Evolutionary conservation across 176 grass and related monocot genomes (phyloP).

Genomic region (Alloteropsis semialata): DNA sequence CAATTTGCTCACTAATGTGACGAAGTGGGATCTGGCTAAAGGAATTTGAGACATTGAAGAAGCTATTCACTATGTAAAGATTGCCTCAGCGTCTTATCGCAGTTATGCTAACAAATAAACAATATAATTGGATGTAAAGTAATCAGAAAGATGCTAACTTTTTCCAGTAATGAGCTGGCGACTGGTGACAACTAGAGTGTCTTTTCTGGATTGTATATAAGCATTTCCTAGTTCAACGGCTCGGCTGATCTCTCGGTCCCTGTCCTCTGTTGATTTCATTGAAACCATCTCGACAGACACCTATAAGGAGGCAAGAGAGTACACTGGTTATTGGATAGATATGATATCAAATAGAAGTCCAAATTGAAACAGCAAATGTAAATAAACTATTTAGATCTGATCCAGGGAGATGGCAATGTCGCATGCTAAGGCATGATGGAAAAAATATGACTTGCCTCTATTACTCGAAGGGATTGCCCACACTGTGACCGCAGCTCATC

Average conservation of each 20-base stretch:
- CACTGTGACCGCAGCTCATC: conserved; percentile 67
- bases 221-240: conserved; percentile 71
- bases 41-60: conserved; percentile 12
- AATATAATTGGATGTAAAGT: not conserved
- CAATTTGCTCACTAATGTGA: not conserved
- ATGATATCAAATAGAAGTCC: conserved; percentile 27
- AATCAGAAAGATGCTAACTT: conserved; percentile 51
- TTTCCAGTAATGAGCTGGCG: conserved; percentile 83
- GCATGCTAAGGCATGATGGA: conserved; percentile 17
- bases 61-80: conserved; percentile 7
- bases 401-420: not conserved
- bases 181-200: conserved; percentile 89
- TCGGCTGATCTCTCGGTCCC: conserved; percentile 76
- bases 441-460: conserved; percentile 69
- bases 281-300: conserved; percentile 86
- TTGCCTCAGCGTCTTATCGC: not conserved
- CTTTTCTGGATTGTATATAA: conserved; percentile 70
- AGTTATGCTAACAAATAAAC: not conserved
- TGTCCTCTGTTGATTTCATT: conserved; percentile 68
- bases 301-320: conserved; percentile 43
- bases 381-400: conserved; percentile 24
- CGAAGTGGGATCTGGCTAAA: not conserved
- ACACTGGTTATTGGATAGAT: conserved; percentile 15
- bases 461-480: conserved; percentile 51
- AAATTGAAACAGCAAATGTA: conserved; percentile 3